These are phyloP conservation scores for Neckera pumila DNA, from an alignment of 225 moss, liverwort and hornwort genomes.

Conservation along the genomic window DNA sequence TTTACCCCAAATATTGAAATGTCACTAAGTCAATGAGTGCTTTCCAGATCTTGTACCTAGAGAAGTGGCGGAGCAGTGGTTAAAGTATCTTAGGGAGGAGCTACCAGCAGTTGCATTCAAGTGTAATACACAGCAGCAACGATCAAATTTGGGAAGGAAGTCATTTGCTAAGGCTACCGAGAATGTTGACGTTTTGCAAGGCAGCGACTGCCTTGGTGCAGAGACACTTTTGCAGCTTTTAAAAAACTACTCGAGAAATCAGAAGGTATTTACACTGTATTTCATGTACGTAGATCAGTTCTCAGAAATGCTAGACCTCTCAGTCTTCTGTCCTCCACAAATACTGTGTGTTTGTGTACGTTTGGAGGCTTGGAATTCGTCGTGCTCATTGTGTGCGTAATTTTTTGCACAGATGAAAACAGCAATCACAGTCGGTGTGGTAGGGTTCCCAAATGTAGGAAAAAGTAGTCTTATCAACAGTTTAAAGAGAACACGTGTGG, in stretches of 20 bases:
- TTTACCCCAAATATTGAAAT: neutral
- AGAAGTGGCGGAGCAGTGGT: conserved; percentile 84
- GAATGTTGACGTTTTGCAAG: conserved; percentile 37
- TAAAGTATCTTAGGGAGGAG: conserved; percentile 82
- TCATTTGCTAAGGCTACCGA: conserved; percentile 47
- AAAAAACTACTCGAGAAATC: conserved; percentile 92
- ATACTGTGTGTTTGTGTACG: neutral
- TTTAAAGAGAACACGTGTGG: conserved; percentile 75
- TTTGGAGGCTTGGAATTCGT: neutral
- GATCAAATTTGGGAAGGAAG: conserved; percentile 71
- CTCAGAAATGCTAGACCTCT: neutral
- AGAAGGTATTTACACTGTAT: conserved; percentile 40
- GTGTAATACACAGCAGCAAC: conserved; percentile 86
- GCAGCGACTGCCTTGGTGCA: conserved; percentile 83
- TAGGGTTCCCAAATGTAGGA: conserved; percentile 96
- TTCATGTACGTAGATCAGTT: neutral
- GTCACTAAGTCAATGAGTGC: neutral
- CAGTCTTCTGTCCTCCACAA: neutral
- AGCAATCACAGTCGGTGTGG: conserved; percentile 88
- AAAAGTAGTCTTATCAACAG: conserved; percentile 97
- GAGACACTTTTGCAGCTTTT: conserved; percentile 83
- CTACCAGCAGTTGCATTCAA: conserved; percentile 91
- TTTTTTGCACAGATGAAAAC: conserved; percentile 67
- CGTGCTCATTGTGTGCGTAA: neutral
- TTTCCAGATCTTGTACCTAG: conserved; percentile 78